Evolutionary conservation across 768 basidiomycete species (phyloP).

Genomic region (Rhizopogon roseolus): DNA sequence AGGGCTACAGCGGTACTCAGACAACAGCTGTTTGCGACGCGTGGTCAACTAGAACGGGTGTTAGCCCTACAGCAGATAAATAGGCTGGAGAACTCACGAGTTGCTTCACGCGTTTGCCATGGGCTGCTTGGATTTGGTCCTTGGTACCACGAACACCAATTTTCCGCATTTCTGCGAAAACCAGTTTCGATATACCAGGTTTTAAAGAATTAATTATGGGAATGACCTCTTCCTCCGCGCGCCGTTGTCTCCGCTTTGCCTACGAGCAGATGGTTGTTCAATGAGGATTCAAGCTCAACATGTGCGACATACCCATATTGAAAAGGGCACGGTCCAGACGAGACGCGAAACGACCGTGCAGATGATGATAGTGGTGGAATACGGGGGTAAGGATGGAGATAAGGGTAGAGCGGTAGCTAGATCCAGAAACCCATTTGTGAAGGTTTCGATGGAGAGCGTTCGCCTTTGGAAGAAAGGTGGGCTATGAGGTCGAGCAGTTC

Average conservation of each 20-base stretch:
- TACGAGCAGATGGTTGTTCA: constrained; percentile 22
- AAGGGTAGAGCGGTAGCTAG: constrained; percentile 70
- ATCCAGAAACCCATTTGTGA: constrained; percentile 70
- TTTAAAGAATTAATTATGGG: constrained; percentile 51
- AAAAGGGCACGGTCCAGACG: constrained; percentile 57
- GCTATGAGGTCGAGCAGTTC: constrained; percentile 3
- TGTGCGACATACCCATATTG: constrained; percentile 58
- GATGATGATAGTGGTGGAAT: constrained; percentile 72
- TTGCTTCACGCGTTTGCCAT: constrained; percentile 42
- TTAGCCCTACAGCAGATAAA: constrained; percentile 1
- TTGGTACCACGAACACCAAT: constrained; percentile 52
- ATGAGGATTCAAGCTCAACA: background rate
- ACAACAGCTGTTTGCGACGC: constrained; percentile 56
- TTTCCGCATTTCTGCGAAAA: constrained; percentile 46
- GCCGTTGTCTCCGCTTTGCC: constrained; percentile 58
- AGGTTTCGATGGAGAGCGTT: constrained; percentile 21
- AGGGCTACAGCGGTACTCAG: constrained; percentile 53
- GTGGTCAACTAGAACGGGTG: constrained; percentile 38
- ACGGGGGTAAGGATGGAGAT: constrained; percentile 62
- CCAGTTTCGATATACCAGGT: constrained; percentile 29
- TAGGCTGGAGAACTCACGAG: constrained; percentile 33
- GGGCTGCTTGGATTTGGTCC: constrained; percentile 42
- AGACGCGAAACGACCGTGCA: constrained; percentile 59
- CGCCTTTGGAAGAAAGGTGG: constrained; percentile 11
- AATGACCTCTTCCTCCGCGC: constrained; percentile 55